Conservation (phyloP, 495 filamentous ascomycete species). For the Annulohypoxylon maeteangense region DNA sequence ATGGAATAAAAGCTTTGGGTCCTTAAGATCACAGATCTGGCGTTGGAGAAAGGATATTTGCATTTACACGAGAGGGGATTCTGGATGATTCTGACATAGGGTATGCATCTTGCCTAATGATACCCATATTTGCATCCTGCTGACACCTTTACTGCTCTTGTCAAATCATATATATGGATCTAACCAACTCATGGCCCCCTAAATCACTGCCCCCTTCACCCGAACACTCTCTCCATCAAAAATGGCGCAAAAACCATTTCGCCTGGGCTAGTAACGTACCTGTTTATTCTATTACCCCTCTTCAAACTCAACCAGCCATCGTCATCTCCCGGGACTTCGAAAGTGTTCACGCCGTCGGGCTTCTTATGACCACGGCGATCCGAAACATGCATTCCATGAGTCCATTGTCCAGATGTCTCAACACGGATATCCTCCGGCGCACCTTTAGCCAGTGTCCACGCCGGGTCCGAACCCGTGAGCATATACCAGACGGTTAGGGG, state of each 20-base stretch:
- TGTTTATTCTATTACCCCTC: constrained; percentile 80
- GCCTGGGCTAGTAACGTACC: constrained; percentile 70
- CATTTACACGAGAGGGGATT: constrained; percentile 37
- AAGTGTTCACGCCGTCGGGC: constrained; percentile 63
- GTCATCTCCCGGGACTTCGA: constrained; percentile 68
- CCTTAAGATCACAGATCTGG: constrained; percentile 39
- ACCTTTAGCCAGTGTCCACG: constrained; percentile 58
- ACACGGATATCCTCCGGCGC: constrained; percentile 79
- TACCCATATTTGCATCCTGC: constrained; percentile 45
- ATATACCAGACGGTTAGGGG: constrained; percentile 90
- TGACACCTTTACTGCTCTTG: constrained; percentile 36
- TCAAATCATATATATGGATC: constrained; percentile 42
- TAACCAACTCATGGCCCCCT: constrained; percentile 17
- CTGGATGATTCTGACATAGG: constrained; percentile 40
- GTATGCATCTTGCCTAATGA: constrained; percentile 50
- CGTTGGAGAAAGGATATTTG: constrained; percentile 38
- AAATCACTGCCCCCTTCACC: constrained; percentile 21
- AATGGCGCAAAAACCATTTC: constrained; percentile 61
- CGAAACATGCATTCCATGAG: constrained; percentile 86
- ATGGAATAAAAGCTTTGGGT: constrained; percentile 11
- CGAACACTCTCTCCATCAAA: constrained; percentile 62
- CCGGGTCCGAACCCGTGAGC: constrained; percentile 64
- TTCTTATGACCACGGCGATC: constrained; percentile 75
- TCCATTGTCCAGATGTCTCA: constrained; percentile 93
- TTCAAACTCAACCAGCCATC: constrained; percentile 75